Base-by-base conservation (phyloP, 805 yeast species). In the Candida nitratophila region DNA sequence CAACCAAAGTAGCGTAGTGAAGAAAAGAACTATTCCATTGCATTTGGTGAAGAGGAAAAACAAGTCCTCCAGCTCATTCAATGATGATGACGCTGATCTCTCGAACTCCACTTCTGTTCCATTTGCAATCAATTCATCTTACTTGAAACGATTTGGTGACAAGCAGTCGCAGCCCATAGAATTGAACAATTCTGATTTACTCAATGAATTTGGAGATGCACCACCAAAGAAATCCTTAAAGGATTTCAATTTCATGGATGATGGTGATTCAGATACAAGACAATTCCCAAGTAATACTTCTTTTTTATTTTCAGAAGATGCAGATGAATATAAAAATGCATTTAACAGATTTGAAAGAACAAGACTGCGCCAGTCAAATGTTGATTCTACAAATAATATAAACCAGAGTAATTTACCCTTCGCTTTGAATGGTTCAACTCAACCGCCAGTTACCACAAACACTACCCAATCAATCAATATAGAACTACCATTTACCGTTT, bases 161-260 rank as follows among this genome's bases (percentile, higher is more conserved):
- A 16, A 21, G 5, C 20, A 19, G 4, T 2, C 9, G n/a, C 3
- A 21, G 5, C 7, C 41, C 4, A 7, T 21, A 21, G 51, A 47
- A 5, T 51, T 45, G 2, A 40, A 43, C 14, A 47, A 42, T 22
- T 51, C 52, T 24, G 60, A 53, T 21, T 50, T 50, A 15, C 40
- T 49, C 1, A 41, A 49, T 22, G 45, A 55, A 9, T 52, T 62
- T 39, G 72, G 65, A 32, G 79, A 74, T 46, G 47, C 64, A 31
- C 81, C 81, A 11, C 83, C 82, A 1, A 55, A 66, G 6, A 59
- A 70, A 46, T 75, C 81, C 3, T 62, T 77, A 22, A 71, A 68
- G 48, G 83, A 77, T 50, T 63, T 74, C 44, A 67, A 55, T 34
- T 42, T 64, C 39, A 70, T 70, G 39, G 73, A 71, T 42, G 68